These are phyloP conservation scores for Maudiozyma humilis DNA, from an alignment of 1,139 yeast genomes.

Conservation along the genomic window DNA sequence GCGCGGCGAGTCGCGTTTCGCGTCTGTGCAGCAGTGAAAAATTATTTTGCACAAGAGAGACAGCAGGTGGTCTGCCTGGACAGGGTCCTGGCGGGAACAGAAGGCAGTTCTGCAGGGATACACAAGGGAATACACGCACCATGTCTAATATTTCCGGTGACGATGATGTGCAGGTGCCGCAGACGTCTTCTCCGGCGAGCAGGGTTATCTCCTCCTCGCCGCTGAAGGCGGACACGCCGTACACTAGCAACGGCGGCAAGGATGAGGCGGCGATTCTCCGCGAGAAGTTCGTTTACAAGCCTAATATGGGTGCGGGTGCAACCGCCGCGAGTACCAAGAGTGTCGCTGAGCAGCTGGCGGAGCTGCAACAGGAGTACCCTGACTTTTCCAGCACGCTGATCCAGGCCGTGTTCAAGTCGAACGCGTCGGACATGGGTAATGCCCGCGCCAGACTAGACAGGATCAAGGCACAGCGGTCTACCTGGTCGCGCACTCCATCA, in stretches of 20 bases:
- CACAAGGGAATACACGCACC: background rate
- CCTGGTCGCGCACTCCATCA: slow-evolving; percentile 21
- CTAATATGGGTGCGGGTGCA: slow-evolving; percentile 5
- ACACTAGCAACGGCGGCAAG: slow-evolving; percentile 1
- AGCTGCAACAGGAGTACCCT: slow-evolving; percentile 34
- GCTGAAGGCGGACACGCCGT: slow-evolving; percentile 12
- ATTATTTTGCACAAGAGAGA: background rate
- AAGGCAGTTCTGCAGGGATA: background rate
- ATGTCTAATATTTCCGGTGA: slow-evolving; percentile 6
- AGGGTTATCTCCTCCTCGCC: slow-evolving; percentile 26
- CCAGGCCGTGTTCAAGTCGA: slow-evolving; percentile 53
- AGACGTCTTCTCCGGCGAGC: slow-evolving; percentile 36
- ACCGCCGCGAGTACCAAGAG: background rate
- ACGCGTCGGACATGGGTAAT: slow-evolving; percentile 48
- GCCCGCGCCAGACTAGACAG: slow-evolving; percentile 42
- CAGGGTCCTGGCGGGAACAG: too few relatives aligned
- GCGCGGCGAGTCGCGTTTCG: background rate
- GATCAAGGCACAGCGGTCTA: slow-evolving; percentile 26
- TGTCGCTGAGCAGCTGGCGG: slow-evolving; percentile 7
- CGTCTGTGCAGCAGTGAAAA: background rate
- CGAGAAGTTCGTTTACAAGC: slow-evolving; percentile 25
- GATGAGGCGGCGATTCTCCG: slow-evolving; percentile 11
- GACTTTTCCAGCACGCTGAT: slow-evolving; percentile 45
- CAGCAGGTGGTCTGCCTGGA: too few relatives aligned
- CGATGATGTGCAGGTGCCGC: slow-evolving; percentile 38